A percentile compares a stretch with the other conserved stretches of the same genome.
phyloP scores from a whole-genome alignment of 1,139 yeast genomes.

The Suhomyces chickasaworum region DNA sequence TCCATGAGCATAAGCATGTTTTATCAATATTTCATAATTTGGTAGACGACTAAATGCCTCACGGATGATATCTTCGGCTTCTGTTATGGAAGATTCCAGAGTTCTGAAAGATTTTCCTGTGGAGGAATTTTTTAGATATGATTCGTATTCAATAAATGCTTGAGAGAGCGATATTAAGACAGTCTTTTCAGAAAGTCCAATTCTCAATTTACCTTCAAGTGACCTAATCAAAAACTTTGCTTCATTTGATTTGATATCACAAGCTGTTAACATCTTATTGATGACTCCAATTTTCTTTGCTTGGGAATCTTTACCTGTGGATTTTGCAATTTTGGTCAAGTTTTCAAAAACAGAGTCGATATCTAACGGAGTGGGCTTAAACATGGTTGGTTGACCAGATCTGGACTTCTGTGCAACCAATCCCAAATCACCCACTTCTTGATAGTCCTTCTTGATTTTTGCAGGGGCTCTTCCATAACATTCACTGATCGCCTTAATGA shows the following conservation, averaged over 20 bases:
- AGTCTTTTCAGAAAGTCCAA: slow-evolving; percentile 92
- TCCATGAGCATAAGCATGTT: slow-evolving; percentile 67
- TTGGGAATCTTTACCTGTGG: slow-evolving; percentile 87
- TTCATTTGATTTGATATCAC: slow-evolving; percentile 69
- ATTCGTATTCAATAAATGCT: slow-evolving; percentile 70
- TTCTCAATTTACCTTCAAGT: slow-evolving; percentile 87
- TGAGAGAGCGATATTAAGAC: slow-evolving; percentile 83
- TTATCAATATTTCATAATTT: slow-evolving; percentile 77
- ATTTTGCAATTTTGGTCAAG: slow-evolving; percentile 73
- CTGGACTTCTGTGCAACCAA: slow-evolving; percentile 83
- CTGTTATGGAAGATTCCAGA: slow-evolving; percentile 42
- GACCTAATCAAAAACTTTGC: slow-evolving; percentile 90
- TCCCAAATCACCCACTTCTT: slow-evolving; percentile 87
- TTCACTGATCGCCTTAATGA: slow-evolving; percentile 86
- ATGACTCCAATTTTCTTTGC: slow-evolving; percentile 72
- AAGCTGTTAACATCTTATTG: slow-evolving; percentile 81
- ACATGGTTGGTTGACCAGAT: slow-evolving; percentile 88
- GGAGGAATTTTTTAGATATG: slow-evolving; percentile 1
- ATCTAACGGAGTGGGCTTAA: slow-evolving; percentile 81
- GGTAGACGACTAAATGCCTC: slow-evolving; percentile 93
- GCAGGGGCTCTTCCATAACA: slow-evolving; percentile 80
- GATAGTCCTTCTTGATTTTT: slow-evolving; percentile 73
- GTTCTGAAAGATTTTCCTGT: slow-evolving; percentile 7
- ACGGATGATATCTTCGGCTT: slow-evolving; percentile 77
- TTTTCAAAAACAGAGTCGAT: slow-evolving; percentile 72